Evolutionary conservation across 805 yeast genomes (phyloP).

Genomic region (Yarrowia porcina): DNA sequence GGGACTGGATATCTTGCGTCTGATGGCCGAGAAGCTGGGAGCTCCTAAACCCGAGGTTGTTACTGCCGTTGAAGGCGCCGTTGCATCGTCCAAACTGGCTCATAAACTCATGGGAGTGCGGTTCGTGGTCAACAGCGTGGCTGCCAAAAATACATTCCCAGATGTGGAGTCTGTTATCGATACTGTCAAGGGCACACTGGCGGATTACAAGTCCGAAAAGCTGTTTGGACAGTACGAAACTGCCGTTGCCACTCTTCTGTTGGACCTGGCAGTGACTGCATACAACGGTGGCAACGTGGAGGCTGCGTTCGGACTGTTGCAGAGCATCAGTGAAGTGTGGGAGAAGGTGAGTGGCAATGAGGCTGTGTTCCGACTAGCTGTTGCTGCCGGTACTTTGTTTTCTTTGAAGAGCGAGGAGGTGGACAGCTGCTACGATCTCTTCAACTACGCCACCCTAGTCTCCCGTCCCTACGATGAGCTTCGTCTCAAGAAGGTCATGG

Average conservation of each 20-base stretch:
- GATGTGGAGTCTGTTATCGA: conserved; percentile 9
- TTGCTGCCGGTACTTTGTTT: conserved; percentile 62
- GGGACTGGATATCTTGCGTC: conserved; percentile 59
- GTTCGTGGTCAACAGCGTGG: conserved; percentile 47
- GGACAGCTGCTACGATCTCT: background rate
- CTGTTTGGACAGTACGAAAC: conserved; percentile 20
- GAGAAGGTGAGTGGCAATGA: conserved; percentile 49
- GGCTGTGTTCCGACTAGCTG: conserved; percentile 60
- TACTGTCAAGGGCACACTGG: conserved; percentile 31
- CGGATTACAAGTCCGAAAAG: conserved; percentile 27
- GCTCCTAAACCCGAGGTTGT: conserved; percentile 39
- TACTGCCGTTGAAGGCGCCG: conserved; percentile 32
- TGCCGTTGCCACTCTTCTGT: conserved; percentile 49
- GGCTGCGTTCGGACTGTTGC: conserved; percentile 32
- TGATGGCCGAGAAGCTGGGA: conserved; percentile 44
- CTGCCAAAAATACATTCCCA: conserved; percentile 30
- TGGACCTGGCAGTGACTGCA: conserved; percentile 45
- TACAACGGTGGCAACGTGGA: conserved; percentile 37
- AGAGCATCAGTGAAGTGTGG: conserved; percentile 38
- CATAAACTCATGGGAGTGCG: conserved; percentile 56
- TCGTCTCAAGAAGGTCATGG: conserved; percentile 14
- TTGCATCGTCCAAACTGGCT: conserved; percentile 38
- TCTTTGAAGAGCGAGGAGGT: conserved; percentile 28
- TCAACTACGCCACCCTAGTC: background rate
- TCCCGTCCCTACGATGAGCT: background rate